phyloP scores from a whole-genome alignment of 2,329 filamentous ascomycete species.

The Neonectria coccinea region DNA sequence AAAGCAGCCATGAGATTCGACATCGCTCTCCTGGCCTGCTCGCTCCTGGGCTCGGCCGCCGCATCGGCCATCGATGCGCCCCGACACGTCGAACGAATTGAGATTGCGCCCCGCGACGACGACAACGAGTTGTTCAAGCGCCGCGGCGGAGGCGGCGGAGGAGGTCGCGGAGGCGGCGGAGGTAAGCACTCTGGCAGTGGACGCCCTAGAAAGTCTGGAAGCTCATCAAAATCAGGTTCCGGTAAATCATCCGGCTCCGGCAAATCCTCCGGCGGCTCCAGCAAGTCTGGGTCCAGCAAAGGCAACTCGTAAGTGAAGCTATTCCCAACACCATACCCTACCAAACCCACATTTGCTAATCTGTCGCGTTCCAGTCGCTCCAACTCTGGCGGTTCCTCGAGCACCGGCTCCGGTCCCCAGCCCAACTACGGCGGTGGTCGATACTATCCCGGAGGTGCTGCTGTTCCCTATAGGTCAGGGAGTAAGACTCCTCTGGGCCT shows the following conservation, averaged over 20 bases:
- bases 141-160: conserved; percentile 69
- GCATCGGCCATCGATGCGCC: conserved; percentile 42
- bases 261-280: conserved; percentile 23
- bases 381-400: conserved; percentile 64
- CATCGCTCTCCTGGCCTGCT: conserved; percentile 45
- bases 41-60: conserved; percentile 46
- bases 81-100: conserved; percentile 42
- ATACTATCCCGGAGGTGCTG: conserved; percentile 76
- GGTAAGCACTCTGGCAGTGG: conserved; percentile 40
- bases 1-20: conserved; percentile 49
- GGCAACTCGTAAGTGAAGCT: conserved; percentile 25
- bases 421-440: conserved; percentile 70
- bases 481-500: conserved; percentile 63
- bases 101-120: conserved; percentile 40
- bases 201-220: conserved; percentile 39
- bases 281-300: conserved; percentile 21
- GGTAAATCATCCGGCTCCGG: conserved; percentile 30
- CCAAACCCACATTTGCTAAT: conserved; percentile 14
- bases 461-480: conserved; percentile 70
- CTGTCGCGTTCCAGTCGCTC: conserved; percentile 10
- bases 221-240: conserved; percentile 31
- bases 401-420: conserved; percentile 66
- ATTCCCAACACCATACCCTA: background rate
- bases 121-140: conserved; percentile 68
- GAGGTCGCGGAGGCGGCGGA: conserved; percentile 57